Conservation (phyloP, 768 basidiomycete genomes). For the Tulasnella sp. region DNA sequence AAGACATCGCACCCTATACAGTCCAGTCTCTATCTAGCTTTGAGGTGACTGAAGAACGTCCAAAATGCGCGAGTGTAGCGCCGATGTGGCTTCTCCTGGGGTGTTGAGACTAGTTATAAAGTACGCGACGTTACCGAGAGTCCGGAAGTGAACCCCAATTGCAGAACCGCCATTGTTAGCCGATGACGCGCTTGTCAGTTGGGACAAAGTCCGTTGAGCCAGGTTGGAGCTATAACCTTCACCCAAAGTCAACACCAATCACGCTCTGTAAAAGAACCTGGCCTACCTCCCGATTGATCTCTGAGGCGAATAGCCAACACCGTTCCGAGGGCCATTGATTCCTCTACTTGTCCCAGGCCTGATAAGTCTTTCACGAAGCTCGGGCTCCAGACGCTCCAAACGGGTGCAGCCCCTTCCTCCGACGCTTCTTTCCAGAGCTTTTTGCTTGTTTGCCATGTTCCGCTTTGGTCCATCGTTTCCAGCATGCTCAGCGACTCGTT, state of each 20-base stretch:
- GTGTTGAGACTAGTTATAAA: conserved; percentile 91
- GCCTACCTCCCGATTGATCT: conserved; percentile 59
- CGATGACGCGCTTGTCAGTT: conserved; percentile 50
- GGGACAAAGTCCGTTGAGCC: conserved; percentile 62
- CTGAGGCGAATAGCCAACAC: conserved; percentile 79
- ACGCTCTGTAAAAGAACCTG: conserved; percentile 27
- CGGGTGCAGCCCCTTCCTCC: conserved; percentile 26
- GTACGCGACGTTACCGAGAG: conserved; percentile 89
- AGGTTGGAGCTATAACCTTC: conserved; percentile 61
- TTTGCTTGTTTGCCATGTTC: conserved; percentile 54
- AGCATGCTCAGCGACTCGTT: conserved; percentile 73
- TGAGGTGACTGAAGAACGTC: neutral
- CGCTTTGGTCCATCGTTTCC: conserved; percentile 48
- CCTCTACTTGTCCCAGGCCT: conserved; percentile 56
- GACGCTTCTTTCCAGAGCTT: neutral
- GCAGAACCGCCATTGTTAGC: conserved; percentile 56
- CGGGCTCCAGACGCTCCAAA: conserved; percentile 91
- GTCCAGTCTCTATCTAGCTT: neutral
- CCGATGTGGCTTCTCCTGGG: conserved; percentile 32
- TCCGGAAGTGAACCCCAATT: conserved; percentile 80
- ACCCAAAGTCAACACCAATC: conserved; percentile 25
- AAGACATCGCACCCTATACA: too few species aligned
- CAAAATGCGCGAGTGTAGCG: conserved; percentile 37
- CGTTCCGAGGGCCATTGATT: conserved; percentile 85
- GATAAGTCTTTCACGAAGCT: conserved; percentile 70